These are phyloP conservation scores for Malassezia japonica DNA, from an alignment of 1,284 basidiomycete species.

Conservation along the genomic window DNA sequence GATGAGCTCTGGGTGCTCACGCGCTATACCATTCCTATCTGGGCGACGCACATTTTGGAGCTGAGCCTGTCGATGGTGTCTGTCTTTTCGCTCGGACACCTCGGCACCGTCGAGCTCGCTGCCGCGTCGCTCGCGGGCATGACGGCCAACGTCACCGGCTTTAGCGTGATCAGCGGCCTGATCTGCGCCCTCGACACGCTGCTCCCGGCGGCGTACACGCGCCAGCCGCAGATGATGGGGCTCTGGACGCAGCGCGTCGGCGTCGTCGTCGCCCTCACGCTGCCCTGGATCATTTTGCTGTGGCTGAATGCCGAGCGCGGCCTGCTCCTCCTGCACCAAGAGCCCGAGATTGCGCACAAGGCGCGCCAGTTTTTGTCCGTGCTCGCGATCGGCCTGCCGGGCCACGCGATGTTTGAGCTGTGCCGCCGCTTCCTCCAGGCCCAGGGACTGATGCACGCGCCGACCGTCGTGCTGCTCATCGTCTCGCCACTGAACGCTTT, in stretches of 20 bases:
- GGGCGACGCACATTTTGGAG: constrained; percentile 40
- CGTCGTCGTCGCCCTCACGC: constrained; percentile 49
- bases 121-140: constrained; percentile 40
- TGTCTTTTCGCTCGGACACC: constrained; percentile 42
- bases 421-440: constrained; percentile 40
- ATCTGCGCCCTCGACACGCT: constrained; percentile 75
- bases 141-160: constrained; percentile 46
- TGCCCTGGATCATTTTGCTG: constrained; percentile 27
- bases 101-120: constrained; percentile 41
- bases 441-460: constrained; percentile 68
- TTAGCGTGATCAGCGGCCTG: constrained; percentile 56
- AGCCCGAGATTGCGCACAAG: constrained; percentile 69
- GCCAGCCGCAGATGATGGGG: constrained; percentile 69
- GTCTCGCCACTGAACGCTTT: constrained; percentile 77
- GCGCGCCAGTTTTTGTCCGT: constrained; percentile 65
- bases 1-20: constrained; percentile 20
- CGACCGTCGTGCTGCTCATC: constrained; percentile 72
- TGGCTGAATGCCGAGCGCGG: constrained; percentile 76
- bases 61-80: constrained; percentile 40
- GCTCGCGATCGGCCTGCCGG: constrained; percentile 73
- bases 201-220: constrained; percentile 82
- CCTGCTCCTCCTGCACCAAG: constrained; percentile 69
- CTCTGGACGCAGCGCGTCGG: constrained; percentile 83
- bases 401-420: constrained; percentile 57
- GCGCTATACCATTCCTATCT: constrained; percentile 36